Base-by-base conservation (phyloP, 2,329 filamentous ascomycete genomes). In the Cercospora janseana region DNA sequence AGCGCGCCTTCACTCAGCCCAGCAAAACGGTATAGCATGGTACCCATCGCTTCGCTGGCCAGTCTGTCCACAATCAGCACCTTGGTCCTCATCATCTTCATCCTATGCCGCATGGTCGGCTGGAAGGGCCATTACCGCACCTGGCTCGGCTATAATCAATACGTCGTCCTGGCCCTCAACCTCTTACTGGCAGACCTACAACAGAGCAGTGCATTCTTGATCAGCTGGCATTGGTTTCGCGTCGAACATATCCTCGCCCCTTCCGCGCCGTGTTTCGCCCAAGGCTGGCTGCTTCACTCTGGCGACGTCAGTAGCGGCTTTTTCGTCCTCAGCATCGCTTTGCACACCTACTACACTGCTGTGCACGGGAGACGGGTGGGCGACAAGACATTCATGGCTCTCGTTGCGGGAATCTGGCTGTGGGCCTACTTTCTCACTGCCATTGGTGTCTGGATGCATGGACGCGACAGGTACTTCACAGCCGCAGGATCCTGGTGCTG, bases 101-200 rank as follows among this genome's bases (percentile, higher is more conserved):
- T 69, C 20, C 15, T 57, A 29, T 60, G 52, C 31, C 58, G 65
- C 6, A 59, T 69, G 43, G 42, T 65, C 6, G 59, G 54, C 15
- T 66, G 65, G 64, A 57, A 58, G n/a, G 43, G 54, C 28, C 62
- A 65, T 48, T 63, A 65, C 52, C 55, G 56, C 37, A 64, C 62
- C 4, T 65, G 60, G 35, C 37, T 66, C 13, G 60, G 63, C 26
- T 63, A 66, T 57, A 87, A 86, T 57, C 85, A 87, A 65, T 85
- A 87, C 60, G 75, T 87, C 21, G 72, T 87, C 0, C 73, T 88
- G 4, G 83, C 87, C 51, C 79, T 85, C 64, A 87, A 87, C 63
- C 75, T 88, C 0, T 71, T 88, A 4, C 68, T 85, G 16, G 83
- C 85, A 51, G 85, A 88, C 59, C 75, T 86, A 48, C 80, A 84